Evolutionary conservation across 176 grass and related monocot species (phyloP), one percentile per base, ranked within the genome.

Genomic region (Dendrocalamus sinicus): DNA sequence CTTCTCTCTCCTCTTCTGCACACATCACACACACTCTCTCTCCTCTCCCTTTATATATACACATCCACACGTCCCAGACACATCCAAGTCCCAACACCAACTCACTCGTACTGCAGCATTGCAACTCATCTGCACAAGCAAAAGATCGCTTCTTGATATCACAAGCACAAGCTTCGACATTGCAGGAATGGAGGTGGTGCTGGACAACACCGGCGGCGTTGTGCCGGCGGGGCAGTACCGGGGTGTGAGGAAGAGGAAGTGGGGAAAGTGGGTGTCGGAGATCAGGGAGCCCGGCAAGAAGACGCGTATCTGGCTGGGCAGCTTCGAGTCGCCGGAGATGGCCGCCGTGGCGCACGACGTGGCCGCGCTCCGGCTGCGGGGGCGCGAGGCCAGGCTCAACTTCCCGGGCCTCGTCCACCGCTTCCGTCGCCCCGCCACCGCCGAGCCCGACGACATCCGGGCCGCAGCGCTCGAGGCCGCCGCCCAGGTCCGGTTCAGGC

Each of bases 201-300:
- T 66, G 7, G 77, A 85, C 8, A 81, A 55, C 78, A 43, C 1
- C 16, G 7, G 17, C 7, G 11, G 66, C 35, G 58, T 26, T 20
- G 80, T 53, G 17, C 1, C 62, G 7, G 78, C 19, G 2, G 72
- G 60, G 70, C 91, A 93, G 81, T 98, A 92, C 83, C 73, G 91
- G 0, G 95, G 95, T 13, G 95, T 98, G 79, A 77, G 95, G 78
- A 98, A 98, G 95, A 74, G 95, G 82, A 97, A 97, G 85, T 97
- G 95, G 95, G 95, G 95, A 3, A 97, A 93, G 54, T 97, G 91
- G 89, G 95, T 97, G 65, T 97, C 95, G 0, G 95, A 97, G 85
- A 97, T 98, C 82, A 88, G 95, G n/a, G 95, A 98, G 82, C 95
- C 95, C 9, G 95, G 95, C 51, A 98, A 98, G 91, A 98, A 98